Evolutionary conservation across 257 asterid genomes (phyloP), one percentile per base, ranked within the genome.

Genomic region (Handroanthus guayacan): DNA sequence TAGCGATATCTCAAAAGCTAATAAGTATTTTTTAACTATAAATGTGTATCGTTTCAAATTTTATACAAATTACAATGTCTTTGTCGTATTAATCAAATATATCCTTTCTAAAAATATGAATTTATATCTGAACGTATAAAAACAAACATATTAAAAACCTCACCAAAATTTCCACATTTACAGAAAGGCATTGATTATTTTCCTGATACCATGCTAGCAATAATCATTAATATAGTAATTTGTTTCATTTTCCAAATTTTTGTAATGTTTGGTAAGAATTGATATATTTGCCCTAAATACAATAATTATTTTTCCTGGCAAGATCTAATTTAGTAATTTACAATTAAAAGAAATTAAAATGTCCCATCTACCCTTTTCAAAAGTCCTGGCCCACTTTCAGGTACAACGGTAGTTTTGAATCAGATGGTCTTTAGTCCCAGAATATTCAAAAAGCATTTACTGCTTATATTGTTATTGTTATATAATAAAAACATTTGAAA

Each of bases 371-470:
- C 78, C 63, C 50, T 72, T 65, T 72, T 55, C 37, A 25, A 63
- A 44, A 14, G 57, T 12, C 11, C 16, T 2, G 71, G 54, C 20
- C 78, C 65, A 71, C 56, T 70, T 1, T n/a, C 2, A 5, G 55
- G 13, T 45, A 69, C 81, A 80, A 77, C 84, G 85, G 83, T 74
- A 80, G 31, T 80, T 67, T 69, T 68, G 79, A 71, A 14, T 20
- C 18, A 11, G 45, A 57, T 34, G 66, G 69, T 7, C 20, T 17
- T 63, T 69, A 58, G 77, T 55, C 74, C 67, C 44, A 44, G 71
- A 61, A 39, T 58, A 68, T 83, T 83, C 77, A 71, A 76, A 75
- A 31, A 3, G 18, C 51, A 67, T 75, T 75, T 44, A 52, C 31
- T 52, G 18, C 39, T 52, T 38, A 34, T 25, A 37, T 34, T 1